These are phyloP conservation scores for Russula earlei DNA, from an alignment of 768 basidiomycete species.

Conservation along the genomic window DNA sequence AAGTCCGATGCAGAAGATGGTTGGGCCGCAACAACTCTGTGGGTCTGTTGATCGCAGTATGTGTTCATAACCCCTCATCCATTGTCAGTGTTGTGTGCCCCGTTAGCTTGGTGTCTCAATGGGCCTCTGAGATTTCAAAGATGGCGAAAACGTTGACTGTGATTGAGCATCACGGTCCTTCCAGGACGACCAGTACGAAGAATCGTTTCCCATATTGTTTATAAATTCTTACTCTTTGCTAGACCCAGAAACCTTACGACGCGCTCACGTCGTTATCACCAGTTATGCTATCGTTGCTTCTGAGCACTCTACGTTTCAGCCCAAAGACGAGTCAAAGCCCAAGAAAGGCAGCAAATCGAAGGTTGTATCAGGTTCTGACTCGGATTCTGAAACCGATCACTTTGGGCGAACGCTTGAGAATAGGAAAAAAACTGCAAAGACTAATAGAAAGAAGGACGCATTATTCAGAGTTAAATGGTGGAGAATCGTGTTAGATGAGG, in stretches of 20 bases:
- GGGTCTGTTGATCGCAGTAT: slow-evolving; percentile 23
- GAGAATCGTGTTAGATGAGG: slow-evolving; percentile 88
- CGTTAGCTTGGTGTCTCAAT: slow-evolving; percentile 80
- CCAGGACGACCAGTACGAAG: slow-evolving; percentile 53
- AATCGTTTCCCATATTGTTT: neutral
- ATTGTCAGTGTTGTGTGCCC: slow-evolving; percentile 71
- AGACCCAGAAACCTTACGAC: slow-evolving; percentile 49
- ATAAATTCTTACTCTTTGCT: neutral
- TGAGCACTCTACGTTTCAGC: slow-evolving; percentile 52
- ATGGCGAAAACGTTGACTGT: slow-evolving; percentile 61
- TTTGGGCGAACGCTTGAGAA: slow-evolving; percentile 37
- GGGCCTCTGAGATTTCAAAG: slow-evolving; percentile 77
- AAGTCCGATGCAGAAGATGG: slow-evolving; percentile 64
- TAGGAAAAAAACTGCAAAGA: slow-evolving; percentile 35
- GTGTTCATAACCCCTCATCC: neutral
- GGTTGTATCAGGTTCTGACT: slow-evolving; percentile 23
- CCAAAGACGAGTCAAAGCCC: slow-evolving; percentile 42
- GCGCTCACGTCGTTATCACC: slow-evolving; percentile 70
- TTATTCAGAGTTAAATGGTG: slow-evolving; percentile 78
- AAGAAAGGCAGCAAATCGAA: slow-evolving; percentile 30
- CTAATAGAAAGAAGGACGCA: slow-evolving; percentile 43
- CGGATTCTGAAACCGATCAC: slow-evolving; percentile 33
- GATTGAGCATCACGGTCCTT: slow-evolving; percentile 74
- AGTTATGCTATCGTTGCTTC: slow-evolving; percentile 80
- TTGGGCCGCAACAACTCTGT: slow-evolving; percentile 67